Evolutionary conservation across 169 alveolate species (phyloP), one percentile per base, ranked within the genome.

Genomic region (Cryptosporidium bovis): DNA sequence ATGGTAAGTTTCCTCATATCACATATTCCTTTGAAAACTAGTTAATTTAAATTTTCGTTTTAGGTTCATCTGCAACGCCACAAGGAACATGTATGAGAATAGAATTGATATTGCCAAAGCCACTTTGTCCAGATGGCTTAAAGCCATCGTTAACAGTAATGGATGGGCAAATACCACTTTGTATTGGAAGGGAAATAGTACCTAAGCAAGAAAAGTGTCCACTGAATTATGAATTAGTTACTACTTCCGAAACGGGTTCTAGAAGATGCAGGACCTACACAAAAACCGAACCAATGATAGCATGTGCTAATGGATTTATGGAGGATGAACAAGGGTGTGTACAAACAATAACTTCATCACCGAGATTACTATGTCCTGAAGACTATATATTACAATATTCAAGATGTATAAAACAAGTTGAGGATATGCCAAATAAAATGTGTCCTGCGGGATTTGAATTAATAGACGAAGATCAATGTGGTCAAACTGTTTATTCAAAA

Each of bases 141-240:
- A 77, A 56, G 31, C 77, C 87, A 4, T 77, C 71, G 12, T 34
- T 60, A 34, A 4, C 87, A 16, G 64, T 77, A 29, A 77, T 40
- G 69, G 87, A 77, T 13, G 83, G 83, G 13, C 87, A 77, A 40
- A 56, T 77, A 34, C 87, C 87, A 18, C 56, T 77, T 15, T 77
- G 87, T 20, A 77, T 56, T 27, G 87, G 87, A 24, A 77, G 71
- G 58, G 87, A 77, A 60, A 40, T 40, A 5, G 87, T 77, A 16
- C 77, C 87, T 24, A 77, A 77, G n/a, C 87, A 77, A 44, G 87
- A 77, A 77, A 77, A 68, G 13, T 77, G 87, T 40, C 87, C 87
- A 40, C 10, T 56, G n/a, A 77, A 60, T 29, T 77, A 77, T n/a
- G 87, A 77, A 60, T 71, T 77, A 58, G 87, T 77, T 10, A 77